Percentiles rank a stretch among this genome's conserved stretches.
phyloP scores from a whole-genome alignment of 2,329 filamentous ascomycete species.

The Neopestalotiopsis sp. region DNA sequence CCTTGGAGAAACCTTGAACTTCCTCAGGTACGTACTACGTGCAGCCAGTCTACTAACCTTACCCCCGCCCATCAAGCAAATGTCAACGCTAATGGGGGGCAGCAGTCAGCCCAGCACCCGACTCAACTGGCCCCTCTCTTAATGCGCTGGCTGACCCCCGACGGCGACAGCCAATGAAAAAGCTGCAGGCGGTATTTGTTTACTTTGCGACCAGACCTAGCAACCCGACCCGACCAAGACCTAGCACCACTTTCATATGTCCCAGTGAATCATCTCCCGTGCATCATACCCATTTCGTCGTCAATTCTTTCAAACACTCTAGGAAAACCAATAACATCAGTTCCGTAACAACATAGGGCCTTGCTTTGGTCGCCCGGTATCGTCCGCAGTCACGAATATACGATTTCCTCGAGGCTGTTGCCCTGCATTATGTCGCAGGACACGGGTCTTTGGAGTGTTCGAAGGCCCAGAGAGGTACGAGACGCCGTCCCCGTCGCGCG shows the following conservation, averaged over 20 bases:
- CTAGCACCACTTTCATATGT: conserved; percentile 11
- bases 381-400: background rate
- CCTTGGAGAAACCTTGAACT: background rate
- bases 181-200: conserved; percentile 18
- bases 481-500: conserved; percentile 25
- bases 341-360: background rate
- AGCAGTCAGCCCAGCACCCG: no score
- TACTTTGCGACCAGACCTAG: conserved; percentile 17
- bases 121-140: background rate
- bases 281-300: background rate
- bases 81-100: background rate
- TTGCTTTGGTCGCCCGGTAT: background rate
- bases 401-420: background rate
- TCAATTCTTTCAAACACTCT: background rate
- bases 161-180: conserved; percentile 13
- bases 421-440: conserved; percentile 78
- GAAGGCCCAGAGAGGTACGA: conserved; percentile 86
- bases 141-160: background rate
- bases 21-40: background rate
- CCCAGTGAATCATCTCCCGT: background rate
- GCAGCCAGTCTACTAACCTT: background rate
- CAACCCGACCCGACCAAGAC: conserved; percentile 10
- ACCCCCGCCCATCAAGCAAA: background rate
- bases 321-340: background rate
- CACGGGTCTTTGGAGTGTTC: conserved; percentile 86